A percentile compares a stretch with the other conserved stretches of the same genome.
Evolutionary conservation across 2,329 filamentous ascomycete species (phyloP).

Genomic region (Epichloe hybrida): DNA sequence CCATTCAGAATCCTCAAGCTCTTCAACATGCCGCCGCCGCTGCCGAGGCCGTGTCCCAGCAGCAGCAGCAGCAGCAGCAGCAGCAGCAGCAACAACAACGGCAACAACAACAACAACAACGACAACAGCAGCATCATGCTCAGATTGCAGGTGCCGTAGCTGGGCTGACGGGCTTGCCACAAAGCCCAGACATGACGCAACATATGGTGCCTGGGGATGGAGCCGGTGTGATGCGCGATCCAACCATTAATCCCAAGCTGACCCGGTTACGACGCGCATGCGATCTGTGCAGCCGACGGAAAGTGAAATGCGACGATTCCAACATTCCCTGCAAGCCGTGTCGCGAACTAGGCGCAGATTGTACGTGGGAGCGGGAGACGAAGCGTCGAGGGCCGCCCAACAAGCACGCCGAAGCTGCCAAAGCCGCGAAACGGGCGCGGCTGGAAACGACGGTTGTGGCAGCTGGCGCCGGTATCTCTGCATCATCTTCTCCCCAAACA

Average conservation of each 20-base stretch:
- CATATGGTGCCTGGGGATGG: slow-evolving; percentile 5
- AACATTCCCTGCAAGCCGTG: slow-evolving; percentile 44
- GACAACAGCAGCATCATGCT: slow-evolving; percentile 4
- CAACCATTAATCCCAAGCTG: slow-evolving; percentile 34
- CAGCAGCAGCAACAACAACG: not conserved
- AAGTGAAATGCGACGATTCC: slow-evolving; percentile 47
- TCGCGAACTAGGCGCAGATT: slow-evolving; percentile 41
- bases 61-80: slow-evolving; percentile 3
- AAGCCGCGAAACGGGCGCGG: slow-evolving; percentile 35
- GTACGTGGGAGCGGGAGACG: slow-evolving; percentile 42
- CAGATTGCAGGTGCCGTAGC: not conserved
- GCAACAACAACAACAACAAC: slow-evolving; percentile 5
- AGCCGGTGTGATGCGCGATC: slow-evolving; percentile 21
- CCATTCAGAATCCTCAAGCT: slow-evolving; percentile 24
- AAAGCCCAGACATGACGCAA: slow-evolving; percentile 1
- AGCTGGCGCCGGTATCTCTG: slow-evolving; percentile 6
- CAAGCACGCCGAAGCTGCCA: slow-evolving; percentile 43
- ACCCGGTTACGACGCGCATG: slow-evolving; percentile 45
- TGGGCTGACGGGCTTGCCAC: slow-evolving; percentile 1
- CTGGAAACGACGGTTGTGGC: slow-evolving; percentile 16
- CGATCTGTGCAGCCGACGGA: slow-evolving; percentile 48
- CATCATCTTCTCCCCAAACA: slow-evolving; percentile 31
- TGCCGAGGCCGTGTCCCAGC: slow-evolving; percentile 19
- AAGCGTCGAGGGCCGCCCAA: slow-evolving; percentile 47
- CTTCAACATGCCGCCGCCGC: slow-evolving; percentile 26